A percentile compares a stretch with the other conserved stretches of the same genome.
These are phyloP conservation scores for Chrysosporium queenslandicum DNA, from an alignment of 2,329 filamentous ascomycete species.

Conservation along the genomic window DNA sequence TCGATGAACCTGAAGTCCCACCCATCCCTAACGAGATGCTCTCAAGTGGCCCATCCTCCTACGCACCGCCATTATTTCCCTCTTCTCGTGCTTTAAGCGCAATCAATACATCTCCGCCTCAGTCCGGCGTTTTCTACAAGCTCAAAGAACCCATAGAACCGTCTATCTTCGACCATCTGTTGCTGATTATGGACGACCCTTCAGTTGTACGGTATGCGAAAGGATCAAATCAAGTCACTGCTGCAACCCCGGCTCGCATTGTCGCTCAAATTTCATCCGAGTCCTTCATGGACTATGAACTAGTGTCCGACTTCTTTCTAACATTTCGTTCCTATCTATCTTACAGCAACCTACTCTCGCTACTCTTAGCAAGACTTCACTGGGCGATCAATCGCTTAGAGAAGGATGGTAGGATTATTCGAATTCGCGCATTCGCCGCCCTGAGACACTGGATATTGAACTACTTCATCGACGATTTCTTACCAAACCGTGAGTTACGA, in stretches of 20 bases:
- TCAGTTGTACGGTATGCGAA: slow-evolving; percentile 73
- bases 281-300: slow-evolving; percentile 89
- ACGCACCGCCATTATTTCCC: slow-evolving; percentile 31
- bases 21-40: slow-evolving; percentile 22
- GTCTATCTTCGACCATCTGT: slow-evolving; percentile 68
- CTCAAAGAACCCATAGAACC: slow-evolving; percentile 53
- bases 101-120: slow-evolving; percentile 27
- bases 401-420: slow-evolving; percentile 83
- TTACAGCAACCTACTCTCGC: slow-evolving; percentile 62
- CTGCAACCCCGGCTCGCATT: slow-evolving; percentile 80
- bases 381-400: slow-evolving; percentile 77
- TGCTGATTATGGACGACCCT: slow-evolving; percentile 70
- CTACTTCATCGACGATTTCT: slow-evolving; percentile 93
- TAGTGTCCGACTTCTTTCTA: slow-evolving; percentile 95
- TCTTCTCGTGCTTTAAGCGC: slow-evolving; percentile 26
- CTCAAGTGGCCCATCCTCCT: slow-evolving; percentile 19
- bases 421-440: slow-evolving; percentile 89
- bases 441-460: slow-evolving; percentile 96
- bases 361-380: slow-evolving; percentile 71
- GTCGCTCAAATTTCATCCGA: slow-evolving; percentile 96
- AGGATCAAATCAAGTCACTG: slow-evolving; percentile 62
- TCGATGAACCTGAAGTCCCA: slow-evolving; percentile 17
- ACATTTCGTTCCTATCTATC: slow-evolving; percentile 85
- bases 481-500: slow-evolving; percentile 63
- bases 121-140: slow-evolving; percentile 36